These are phyloP conservation scores for Parasitella parasitica DNA, from an alignment of 371 early-diverging fungal species.

Conservation along the genomic window DNA sequence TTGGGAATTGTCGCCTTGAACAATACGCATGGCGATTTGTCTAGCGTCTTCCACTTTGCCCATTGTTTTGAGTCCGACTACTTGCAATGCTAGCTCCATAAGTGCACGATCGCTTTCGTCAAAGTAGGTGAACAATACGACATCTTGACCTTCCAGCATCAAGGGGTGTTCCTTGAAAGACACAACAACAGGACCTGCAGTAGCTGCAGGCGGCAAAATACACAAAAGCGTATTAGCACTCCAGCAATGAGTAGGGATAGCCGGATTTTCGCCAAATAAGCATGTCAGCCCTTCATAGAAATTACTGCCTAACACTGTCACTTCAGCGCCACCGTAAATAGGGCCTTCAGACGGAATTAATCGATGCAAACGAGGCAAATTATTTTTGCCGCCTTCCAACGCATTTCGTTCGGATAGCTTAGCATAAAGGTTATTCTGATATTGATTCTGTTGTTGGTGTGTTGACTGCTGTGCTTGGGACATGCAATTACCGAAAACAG, in stretches of 20 bases:
- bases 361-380: constrained; percentile 47
- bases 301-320: constrained; percentile 69
- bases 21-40: constrained; percentile 64
- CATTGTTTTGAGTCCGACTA: constrained; percentile 69
- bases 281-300: constrained; percentile 68
- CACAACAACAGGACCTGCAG: constrained; percentile 71
- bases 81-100: constrained; percentile 76
- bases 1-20: constrained; percentile 52
- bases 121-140: constrained; percentile 55
- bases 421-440: constrained; percentile 30
- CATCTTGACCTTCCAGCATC: constrained; percentile 52
- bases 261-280: constrained; percentile 67
- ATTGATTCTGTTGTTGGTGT: constrained; percentile 21
- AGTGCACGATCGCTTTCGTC: constrained; percentile 76
- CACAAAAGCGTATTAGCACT: constrained; percentile 66
- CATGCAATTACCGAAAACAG: not conserved
- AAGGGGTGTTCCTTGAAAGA: constrained; percentile 57
- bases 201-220: constrained; percentile 66
- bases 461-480: not conserved
- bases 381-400: constrained; percentile 21
- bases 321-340: constrained; percentile 69
- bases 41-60: constrained; percentile 63
- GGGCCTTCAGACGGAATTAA: constrained; percentile 72
- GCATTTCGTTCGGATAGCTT: constrained; percentile 36
- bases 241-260: constrained; percentile 64